Evolutionary conservation across 345 rosid genomes (phyloP), one percentile per base, ranked within the genome.

Genomic region (Barbarea vulgaris): DNA sequence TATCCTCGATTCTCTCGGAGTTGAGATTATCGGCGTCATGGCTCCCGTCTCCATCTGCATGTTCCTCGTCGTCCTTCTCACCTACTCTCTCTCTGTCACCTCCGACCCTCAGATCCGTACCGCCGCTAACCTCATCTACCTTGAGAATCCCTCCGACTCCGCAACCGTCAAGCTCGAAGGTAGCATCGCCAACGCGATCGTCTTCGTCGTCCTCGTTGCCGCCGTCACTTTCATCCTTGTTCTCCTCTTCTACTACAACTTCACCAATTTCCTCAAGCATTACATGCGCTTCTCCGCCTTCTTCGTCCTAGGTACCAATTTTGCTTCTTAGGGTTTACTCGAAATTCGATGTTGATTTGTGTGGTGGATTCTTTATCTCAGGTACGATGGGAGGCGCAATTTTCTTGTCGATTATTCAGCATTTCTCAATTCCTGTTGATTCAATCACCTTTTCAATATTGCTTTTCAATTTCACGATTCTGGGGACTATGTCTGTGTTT

Each of bases 201-300:
- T 95, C 67, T 89, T 95, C 79, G 88, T 95, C 55, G 51, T 90
- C 60, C 78, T 92, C 76, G 77, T 95, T 27, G 93, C 97, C 41
- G 25, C 83, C 54, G 93, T 87, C 68, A 95, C 99, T 31, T 95
- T 95, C 82, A 56, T 95, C 53, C 86, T 95, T 46, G 93, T 92
- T 64, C 82, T 86, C 75, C 84, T 95, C 74, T 95, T 92, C 85
- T 95, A 95, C 87, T 95, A 88, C 80, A 90, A 95, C 66, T 95
- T 85, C 81, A 94, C 93, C 64, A 84, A 83, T 64, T 95, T 90
- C 85, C 84, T 95, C 83, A 95, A 95, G 88, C 85, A 92, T 64
- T 95, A 95, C 84, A 86, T 89, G 93, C 91, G 94, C 61, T 95
- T 95, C 88, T 95, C 99, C 24, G 86, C 93, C 48, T 95, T 95